Base-by-base conservation (phyloP, 495 filamentous ascomycete species). In the Lasiosphaeris hirsuta region DNA sequence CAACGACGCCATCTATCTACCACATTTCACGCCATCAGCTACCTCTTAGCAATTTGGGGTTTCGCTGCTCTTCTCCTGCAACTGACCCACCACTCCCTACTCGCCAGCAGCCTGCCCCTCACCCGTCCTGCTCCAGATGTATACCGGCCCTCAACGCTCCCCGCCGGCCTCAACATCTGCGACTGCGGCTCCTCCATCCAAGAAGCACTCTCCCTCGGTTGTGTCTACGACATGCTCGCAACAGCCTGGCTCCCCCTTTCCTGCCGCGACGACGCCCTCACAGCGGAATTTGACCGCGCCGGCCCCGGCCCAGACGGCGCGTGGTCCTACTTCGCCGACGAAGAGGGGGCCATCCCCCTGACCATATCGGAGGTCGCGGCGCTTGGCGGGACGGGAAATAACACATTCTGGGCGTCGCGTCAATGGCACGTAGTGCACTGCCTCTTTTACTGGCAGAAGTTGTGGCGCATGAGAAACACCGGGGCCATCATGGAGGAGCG, bases 391-490 rank as follows among this genome's bases (percentile, higher is more conserved):
- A 53, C 40, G 8, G 10, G 19, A 0, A 14, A 18, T 4, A 43
- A 13, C 10, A 23, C 34, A 6, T 63, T 63, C 17, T 63, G 41
- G 43, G 57, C 56, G 13, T 17, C 56, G 2, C 43, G 60, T 7
- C 14, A 19, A 8, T 63, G 52, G 44, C 60, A 63, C 17, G 13
- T 63, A 1, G 51, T 23, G 3, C 60, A 59, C 23, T 63, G 60
- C 19, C 14, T 63, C 4, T 59, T 59, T 41, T 63, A 63, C 60
- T 63, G 60, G 60, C 49, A 55, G 34, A 62, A 62, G 51, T 37
- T 43, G 35, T 44, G 41, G 43, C 5, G 56, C 14, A 63, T 63
- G 50, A 10, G 51, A 11, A 23, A 51, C 3, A 63, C 56, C 2
- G 45, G 51, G 1, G 51, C 23, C 0, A 45, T 59, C 2, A 63